Percentiles rank a stretch among this genome's conserved stretches.
phyloP scores from a whole-genome alignment of 2,329 filamentous ascomycete genomes.

The Colletotrichum phormii region DNA sequence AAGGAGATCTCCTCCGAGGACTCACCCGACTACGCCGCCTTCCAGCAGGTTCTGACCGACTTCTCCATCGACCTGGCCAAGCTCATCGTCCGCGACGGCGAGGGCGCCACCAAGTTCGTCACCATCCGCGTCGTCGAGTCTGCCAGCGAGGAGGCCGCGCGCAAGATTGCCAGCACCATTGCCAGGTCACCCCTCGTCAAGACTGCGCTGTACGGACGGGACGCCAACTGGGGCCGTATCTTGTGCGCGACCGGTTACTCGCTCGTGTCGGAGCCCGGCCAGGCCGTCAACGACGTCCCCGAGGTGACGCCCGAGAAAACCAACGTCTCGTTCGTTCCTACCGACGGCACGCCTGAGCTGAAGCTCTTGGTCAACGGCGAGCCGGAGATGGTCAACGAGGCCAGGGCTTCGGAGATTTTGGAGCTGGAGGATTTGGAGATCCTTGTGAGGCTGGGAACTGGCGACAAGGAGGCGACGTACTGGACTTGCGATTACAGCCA shows the following conservation, averaged over 20 bases:
- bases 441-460: slow-evolving; percentile 77
- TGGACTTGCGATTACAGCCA: slow-evolving; percentile 92
- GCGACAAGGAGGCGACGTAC: slow-evolving; percentile 75
- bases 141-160: slow-evolving; percentile 75
- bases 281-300: slow-evolving; percentile 68
- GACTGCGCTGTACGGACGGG: slow-evolving; percentile 95
- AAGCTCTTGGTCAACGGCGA: slow-evolving; percentile 83
- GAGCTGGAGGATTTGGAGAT: slow-evolving; percentile 85
- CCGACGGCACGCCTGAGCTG: slow-evolving; percentile 80
- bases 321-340: slow-evolving; percentile 82
- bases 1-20: slow-evolving; percentile 66
- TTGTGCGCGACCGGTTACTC: slow-evolving; percentile 93
- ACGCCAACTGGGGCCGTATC: slow-evolving; percentile 98
- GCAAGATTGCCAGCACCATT: slow-evolving; percentile 86
- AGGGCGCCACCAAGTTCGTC: slow-evolving; percentile 98
- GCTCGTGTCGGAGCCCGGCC: slow-evolving; percentile 68
- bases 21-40: slow-evolving; percentile 74
- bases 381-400: slow-evolving; percentile 83
- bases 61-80: slow-evolving; percentile 90
- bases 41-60: slow-evolving; percentile 76
- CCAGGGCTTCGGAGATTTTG: slow-evolving; percentile 80
- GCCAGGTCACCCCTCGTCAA: slow-evolving; percentile 94
- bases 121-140: slow-evolving; percentile 87
- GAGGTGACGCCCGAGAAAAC: slow-evolving; percentile 77
- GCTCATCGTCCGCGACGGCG: slow-evolving; percentile 93